Conservation (phyloP, 1,284 basidiomycete species). For the Laetiporus sulphureus region DNA sequence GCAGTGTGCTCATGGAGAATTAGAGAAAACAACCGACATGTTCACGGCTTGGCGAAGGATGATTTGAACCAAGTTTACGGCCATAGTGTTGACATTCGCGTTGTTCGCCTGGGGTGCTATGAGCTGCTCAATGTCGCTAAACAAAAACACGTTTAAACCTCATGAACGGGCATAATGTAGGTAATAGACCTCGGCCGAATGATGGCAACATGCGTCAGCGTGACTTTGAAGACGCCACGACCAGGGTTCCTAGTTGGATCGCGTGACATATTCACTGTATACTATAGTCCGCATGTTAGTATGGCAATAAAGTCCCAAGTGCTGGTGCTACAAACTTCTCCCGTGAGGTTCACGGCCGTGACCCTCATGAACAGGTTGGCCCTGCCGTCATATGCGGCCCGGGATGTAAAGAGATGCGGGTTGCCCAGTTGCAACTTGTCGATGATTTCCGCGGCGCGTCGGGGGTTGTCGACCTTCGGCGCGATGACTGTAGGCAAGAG, state of each 20-base stretch:
- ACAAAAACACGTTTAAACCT: no score
- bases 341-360: no score
- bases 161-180: no score
- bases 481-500: no score
- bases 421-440: constrained; percentile 14
- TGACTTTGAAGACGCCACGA: constrained; percentile 3
- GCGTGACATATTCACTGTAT: constrained; percentile 4
- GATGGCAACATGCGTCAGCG: neutral
- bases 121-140: constrained; percentile 8
- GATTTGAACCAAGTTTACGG: constrained; percentile 19
- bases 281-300: constrained; percentile 4
- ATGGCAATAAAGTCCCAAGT: neutral
- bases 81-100: constrained; percentile 11
- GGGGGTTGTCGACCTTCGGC: constrained; percentile 7
- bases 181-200: neutral
- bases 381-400: constrained; percentile 18
- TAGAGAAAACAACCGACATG: constrained; percentile 7
- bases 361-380: constrained; percentile 16
- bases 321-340: no score
- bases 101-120: constrained; percentile 3
- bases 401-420: constrained; percentile 14
- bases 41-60: constrained; percentile 22
- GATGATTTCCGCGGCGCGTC: constrained; percentile 16
- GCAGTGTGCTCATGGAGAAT: neutral
- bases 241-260: neutral